Evolutionary conservation across 2,329 filamentous ascomycete species (phyloP).

Genomic region (Penicillium frequentans): DNA sequence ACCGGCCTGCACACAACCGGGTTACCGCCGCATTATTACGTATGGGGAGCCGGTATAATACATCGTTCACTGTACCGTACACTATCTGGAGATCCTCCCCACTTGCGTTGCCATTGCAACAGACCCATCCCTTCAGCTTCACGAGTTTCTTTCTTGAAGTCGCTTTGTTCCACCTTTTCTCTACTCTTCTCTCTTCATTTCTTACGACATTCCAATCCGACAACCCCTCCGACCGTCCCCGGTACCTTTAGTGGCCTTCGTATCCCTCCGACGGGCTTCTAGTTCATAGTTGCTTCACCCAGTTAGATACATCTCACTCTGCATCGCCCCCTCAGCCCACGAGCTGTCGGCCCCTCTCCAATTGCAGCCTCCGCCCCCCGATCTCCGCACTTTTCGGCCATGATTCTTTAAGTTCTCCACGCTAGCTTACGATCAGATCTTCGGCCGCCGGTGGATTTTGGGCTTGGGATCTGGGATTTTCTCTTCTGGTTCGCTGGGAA

Average conservation of each 20-base stretch:
- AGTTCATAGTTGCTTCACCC: neutral
- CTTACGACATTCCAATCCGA: conserved; percentile 25
- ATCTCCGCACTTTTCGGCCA: conserved; percentile 20
- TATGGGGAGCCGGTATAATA: conserved; percentile 1
- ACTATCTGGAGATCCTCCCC: conserved; percentile 41
- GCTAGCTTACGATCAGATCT: conserved; percentile 18
- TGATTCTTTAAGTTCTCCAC: conserved; percentile 29
- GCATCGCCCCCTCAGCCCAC: conserved; percentile 19
- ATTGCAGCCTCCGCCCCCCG: conserved; percentile 15
- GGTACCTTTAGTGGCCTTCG: neutral
- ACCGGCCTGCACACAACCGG: neutral
- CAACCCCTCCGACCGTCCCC: neutral
- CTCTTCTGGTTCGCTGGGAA: neutral
- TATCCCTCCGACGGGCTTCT: neutral
- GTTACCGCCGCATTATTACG: conserved; percentile 8
- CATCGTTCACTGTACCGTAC: conserved; percentile 8
- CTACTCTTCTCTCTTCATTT: conserved; percentile 24
- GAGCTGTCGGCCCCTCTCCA: conserved; percentile 23
- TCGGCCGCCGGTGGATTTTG: conserved; percentile 20
- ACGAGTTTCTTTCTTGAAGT: conserved; percentile 34
- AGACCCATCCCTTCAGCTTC: conserved; percentile 43
- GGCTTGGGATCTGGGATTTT: conserved; percentile 15
- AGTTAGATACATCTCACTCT: conserved; percentile 1
- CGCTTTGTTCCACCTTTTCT: conserved; percentile 24
- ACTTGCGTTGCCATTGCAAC: conserved; percentile 45